phyloP scores from a whole-genome alignment of 75 land plant genomes.

The Cryptomeria japonica region DNA sequence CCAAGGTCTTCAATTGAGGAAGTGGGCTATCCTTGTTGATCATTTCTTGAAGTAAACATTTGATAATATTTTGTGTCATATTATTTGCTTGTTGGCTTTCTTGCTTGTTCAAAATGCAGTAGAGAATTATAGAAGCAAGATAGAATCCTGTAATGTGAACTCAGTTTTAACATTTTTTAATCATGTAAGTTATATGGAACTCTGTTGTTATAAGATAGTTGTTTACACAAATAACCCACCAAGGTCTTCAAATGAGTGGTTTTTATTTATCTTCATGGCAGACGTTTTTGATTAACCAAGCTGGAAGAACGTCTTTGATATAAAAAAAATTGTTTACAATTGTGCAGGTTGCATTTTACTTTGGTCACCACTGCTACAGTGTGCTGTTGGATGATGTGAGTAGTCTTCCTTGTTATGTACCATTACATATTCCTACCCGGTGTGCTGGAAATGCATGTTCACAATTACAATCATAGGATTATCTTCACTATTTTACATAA shows the following conservation, averaged over 20 bases:
- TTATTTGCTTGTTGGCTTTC: slow-evolving; percentile 3
- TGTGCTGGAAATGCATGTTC: not conserved
- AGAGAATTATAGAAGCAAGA: not conserved
- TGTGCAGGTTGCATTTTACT: slow-evolving; percentile 62
- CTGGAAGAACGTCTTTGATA: not conserved
- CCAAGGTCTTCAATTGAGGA: not conserved
- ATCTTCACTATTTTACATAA: not conserved
- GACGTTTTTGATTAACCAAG: not conserved
- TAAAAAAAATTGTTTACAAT: not conserved
- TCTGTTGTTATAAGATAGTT: slow-evolving; percentile 3
- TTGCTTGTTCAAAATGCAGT: not conserved
- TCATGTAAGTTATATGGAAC: not conserved
- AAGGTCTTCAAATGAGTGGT: not conserved
- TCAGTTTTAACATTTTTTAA: not conserved
- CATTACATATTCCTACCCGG: not conserved
- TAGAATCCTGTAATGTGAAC: not conserved
- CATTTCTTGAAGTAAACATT: not conserved
- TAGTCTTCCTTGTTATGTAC: not conserved
- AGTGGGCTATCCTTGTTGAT: not conserved
- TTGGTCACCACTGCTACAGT: slow-evolving; percentile 60
- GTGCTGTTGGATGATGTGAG: slow-evolving; percentile 86
- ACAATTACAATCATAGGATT: not conserved
- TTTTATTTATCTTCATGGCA: not conserved
- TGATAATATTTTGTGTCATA: not conserved
- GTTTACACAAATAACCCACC: not conserved